Evolutionary conservation across 305 asterid genomes (phyloP).

Genomic region (Coffea humblotiana): DNA sequence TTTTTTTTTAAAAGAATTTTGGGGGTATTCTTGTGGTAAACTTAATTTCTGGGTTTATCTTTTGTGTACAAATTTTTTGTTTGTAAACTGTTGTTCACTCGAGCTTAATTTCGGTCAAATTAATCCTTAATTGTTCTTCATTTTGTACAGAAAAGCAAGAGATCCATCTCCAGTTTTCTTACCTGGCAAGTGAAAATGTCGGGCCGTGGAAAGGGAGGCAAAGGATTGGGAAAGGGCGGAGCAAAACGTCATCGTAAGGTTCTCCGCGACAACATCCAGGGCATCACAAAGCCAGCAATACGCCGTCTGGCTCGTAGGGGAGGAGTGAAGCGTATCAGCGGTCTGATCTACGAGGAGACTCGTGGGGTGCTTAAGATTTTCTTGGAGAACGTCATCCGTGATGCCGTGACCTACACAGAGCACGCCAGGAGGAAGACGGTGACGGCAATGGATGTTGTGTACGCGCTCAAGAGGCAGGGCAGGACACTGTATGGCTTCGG

Average conservation of each 20-base stretch:
- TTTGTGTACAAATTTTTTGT: no score
- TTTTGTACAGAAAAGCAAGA: neutral
- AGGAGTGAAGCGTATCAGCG: constrained; percentile 67
- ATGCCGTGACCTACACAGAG: constrained; percentile 62
- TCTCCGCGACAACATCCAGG: constrained; percentile 68
- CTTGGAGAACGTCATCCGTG: constrained; percentile 63
- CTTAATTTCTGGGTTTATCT: no score
- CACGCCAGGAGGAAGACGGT: constrained; percentile 71
- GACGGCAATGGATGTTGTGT: constrained; percentile 70
- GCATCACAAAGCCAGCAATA: constrained; percentile 62
- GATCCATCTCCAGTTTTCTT: neutral
- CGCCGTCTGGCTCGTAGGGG: constrained; percentile 66
- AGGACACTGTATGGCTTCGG: constrained; percentile 64
- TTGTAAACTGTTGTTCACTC: neutral
- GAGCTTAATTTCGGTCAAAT: neutral
- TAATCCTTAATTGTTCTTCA: neutral
- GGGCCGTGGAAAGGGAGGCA: constrained; percentile 68
- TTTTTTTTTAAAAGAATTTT: neutral
- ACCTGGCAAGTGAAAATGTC: constrained; percentile 36
- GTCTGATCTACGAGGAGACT: constrained; percentile 61
- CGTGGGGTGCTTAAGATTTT: constrained; percentile 71
- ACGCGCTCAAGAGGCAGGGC: constrained; percentile 69
- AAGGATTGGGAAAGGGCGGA: constrained; percentile 75
- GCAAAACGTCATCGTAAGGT: constrained; percentile 68
- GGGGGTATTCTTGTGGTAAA: neutral